Evolutionary conservation across 1,139 yeast species (phyloP).

Genomic region (Nadsonia commutata): DNA sequence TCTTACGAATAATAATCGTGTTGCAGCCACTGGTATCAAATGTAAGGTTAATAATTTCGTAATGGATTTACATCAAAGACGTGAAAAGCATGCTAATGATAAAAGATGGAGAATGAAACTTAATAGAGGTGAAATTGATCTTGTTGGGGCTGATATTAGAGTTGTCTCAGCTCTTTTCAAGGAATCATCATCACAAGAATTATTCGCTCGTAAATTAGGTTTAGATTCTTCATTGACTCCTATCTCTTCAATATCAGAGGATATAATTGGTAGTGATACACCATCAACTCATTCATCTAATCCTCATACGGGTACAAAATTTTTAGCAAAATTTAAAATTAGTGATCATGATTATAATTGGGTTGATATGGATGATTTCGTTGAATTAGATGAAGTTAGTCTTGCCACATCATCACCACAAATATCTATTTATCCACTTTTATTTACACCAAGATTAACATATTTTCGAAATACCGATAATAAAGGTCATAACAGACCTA

Average conservation of each 20-base stretch:
- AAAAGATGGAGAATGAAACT: constrained; percentile 51
- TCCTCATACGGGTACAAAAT: constrained; percentile 8
- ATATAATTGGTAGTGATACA: constrained; percentile 4
- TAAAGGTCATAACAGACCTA: constrained; percentile 12
- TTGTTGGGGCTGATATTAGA: constrained; percentile 57
- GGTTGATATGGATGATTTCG: constrained; percentile 71
- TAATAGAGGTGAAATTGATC: constrained; percentile 63
- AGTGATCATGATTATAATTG: constrained; percentile 43
- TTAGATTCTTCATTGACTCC: constrained; percentile 6
- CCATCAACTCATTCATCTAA: constrained; percentile 9
- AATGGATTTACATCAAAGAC: constrained; percentile 75
- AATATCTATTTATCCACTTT: constrained; percentile 47
- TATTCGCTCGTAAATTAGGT: constrained; percentile 27
- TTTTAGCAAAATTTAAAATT: constrained; percentile 23
- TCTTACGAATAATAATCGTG: constrained; percentile 30
- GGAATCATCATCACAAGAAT: constrained; percentile 36
- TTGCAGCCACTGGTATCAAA: constrained; percentile 67
- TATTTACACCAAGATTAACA: constrained; percentile 60
- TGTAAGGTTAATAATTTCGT: constrained; percentile 50
- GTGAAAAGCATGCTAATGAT: constrained; percentile 47
- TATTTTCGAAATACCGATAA: constrained; percentile 54
- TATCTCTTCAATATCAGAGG: neutral
- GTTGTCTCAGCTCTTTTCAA: constrained; percentile 53
- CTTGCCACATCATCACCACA: constrained; percentile 38
- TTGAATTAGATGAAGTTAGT: constrained; percentile 39